Conservation (phyloP, 345 rosid genomes). For the Erysimum cheiranthoides region DNA sequence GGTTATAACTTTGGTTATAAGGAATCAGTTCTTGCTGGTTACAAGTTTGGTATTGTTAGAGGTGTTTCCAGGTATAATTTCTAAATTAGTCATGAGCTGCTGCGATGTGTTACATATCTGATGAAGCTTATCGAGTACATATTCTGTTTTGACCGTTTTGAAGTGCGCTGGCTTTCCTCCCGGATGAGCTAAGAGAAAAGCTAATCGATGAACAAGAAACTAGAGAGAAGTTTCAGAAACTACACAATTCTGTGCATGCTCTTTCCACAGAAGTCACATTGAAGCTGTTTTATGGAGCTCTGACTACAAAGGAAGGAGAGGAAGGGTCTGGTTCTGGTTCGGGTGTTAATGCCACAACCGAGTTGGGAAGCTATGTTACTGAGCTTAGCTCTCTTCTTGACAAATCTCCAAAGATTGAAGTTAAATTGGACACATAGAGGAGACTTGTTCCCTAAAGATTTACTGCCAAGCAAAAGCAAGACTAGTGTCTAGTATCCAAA, state of each 20-base stretch:
- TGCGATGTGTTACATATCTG: background rate
- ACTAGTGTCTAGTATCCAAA: background rate
- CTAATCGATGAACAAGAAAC: conserved; percentile 57
- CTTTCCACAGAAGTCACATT: conserved; percentile 64
- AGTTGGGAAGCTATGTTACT: conserved; percentile 46
- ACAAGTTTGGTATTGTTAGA: conserved; percentile 77
- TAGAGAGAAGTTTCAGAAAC: conserved; percentile 46
- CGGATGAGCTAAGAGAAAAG: conserved; percentile 58
- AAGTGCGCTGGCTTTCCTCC: conserved; percentile 73
- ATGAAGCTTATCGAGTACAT: conserved; percentile 3
- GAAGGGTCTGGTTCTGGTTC: conserved; percentile 37
- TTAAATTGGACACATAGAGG: conserved; percentile 32
- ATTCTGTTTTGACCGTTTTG: conserved; percentile 1
- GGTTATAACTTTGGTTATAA: conserved; percentile 83
- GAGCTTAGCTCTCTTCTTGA: conserved; percentile 64
- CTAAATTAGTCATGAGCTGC: background rate
- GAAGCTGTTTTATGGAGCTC: conserved; percentile 52
- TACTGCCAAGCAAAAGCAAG: background rate
- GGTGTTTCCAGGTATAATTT: conserved; percentile 73
- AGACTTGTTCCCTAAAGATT: background rate
- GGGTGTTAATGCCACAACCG: background rate
- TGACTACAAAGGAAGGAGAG: conserved; percentile 44
- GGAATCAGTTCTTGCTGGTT: conserved; percentile 64
- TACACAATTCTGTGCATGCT: conserved; percentile 55
- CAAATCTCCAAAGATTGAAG: conserved; percentile 54